phyloP scores from a whole-genome alignment of 441 rosid species.

The Erysimum pusillum region DNA sequence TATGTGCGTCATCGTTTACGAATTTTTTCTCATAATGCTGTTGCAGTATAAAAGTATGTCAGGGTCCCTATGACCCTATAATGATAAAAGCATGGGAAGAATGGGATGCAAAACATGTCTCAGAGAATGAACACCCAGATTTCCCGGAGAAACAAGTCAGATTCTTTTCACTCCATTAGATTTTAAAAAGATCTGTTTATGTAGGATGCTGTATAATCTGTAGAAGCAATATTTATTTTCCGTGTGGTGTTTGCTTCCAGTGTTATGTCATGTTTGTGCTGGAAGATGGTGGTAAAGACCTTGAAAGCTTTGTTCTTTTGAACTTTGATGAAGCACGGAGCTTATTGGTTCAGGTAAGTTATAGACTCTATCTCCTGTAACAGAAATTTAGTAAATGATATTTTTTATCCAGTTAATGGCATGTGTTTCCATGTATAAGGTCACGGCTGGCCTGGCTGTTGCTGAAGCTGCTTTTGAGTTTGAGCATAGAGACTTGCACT shows the following conservation, averaged over 20 bases:
- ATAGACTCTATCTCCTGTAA: conserved; percentile 5
- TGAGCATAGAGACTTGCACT: conserved; percentile 94
- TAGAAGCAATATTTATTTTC: conserved; percentile 21
- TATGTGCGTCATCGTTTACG: conserved; percentile 23
- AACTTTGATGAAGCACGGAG: conserved; percentile 87
- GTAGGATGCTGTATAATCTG: conserved; percentile 14
- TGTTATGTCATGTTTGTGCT: conserved; percentile 85
- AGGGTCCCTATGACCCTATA: conserved; percentile 78
- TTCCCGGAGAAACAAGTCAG: conserved; percentile 88
- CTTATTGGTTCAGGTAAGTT: conserved; percentile 78
- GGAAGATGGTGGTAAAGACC: conserved; percentile 97
- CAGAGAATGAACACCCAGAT: conserved; percentile 94
- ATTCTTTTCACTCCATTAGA: conserved; percentile 23
- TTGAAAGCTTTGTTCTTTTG: conserved; percentile 85
- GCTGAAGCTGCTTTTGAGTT: conserved; percentile 97
- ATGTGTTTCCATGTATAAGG: conserved; percentile 56
- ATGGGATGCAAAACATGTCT: conserved; percentile 84
- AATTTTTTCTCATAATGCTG: conserved; percentile 36
- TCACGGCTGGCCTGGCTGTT: conserved; percentile 84
- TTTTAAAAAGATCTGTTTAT: conserved; percentile 23
- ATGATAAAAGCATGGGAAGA: conserved; percentile 91
- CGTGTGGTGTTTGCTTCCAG: conserved; percentile 56
- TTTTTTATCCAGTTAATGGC: conserved; percentile 7
- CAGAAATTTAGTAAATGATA: conserved; percentile 15
- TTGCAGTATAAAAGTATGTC: conserved; percentile 83